Evolutionary conservation across 2,329 filamentous ascomycete genomes (phyloP).

Genomic region (Fusarium neocosmosporiellum): DNA sequence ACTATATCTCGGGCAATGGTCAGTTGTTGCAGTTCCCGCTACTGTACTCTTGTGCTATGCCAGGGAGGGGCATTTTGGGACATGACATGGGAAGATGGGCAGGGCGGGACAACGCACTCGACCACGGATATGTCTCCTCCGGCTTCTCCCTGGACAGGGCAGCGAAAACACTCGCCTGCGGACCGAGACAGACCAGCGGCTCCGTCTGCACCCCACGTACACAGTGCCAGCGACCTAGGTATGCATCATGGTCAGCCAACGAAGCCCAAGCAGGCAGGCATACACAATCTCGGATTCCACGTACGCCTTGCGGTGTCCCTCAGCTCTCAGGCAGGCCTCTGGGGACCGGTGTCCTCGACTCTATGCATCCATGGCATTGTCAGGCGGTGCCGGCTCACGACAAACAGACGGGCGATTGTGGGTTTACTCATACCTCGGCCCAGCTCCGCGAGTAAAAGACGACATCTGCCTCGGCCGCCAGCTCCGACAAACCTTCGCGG

Average conservation of each 20-base stretch:
- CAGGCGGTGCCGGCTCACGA: conserved; percentile 18
- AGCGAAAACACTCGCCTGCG: conserved; percentile 45
- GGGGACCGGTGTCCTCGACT: conserved; percentile 57
- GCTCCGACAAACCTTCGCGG: conserved; percentile 66
- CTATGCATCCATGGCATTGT: conserved; percentile 36
- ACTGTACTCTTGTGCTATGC: conserved; percentile 21
- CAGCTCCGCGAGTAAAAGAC: conserved; percentile 80
- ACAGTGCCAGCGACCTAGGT: conserved; percentile 60
- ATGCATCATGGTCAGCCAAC: conserved; percentile 35
- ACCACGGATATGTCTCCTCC: conserved; percentile 59
- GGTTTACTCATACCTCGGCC: conserved; percentile 67
- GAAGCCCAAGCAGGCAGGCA: conserved; percentile 7
- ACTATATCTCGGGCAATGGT: conserved; percentile 55
- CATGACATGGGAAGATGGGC: neutral
- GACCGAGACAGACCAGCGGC: conserved; percentile 49
- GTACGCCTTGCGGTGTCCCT: conserved; percentile 60
- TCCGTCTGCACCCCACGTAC: conserved; percentile 70
- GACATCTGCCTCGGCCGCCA: conserved; percentile 73
- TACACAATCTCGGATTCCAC: conserved; percentile 51
- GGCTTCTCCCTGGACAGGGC: conserved; percentile 53
- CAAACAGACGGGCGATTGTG: conserved; percentile 9
- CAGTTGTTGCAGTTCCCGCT: conserved; percentile 31
- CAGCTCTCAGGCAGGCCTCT: conserved; percentile 62
- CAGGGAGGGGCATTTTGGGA: conserved; percentile 8
- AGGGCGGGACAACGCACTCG: conserved; percentile 63